A percentile compares a stretch with the other conserved stretches of the same genome.
Conservation (phyloP, 352 stramenopile species). For the Pythium periplocum region DNA sequence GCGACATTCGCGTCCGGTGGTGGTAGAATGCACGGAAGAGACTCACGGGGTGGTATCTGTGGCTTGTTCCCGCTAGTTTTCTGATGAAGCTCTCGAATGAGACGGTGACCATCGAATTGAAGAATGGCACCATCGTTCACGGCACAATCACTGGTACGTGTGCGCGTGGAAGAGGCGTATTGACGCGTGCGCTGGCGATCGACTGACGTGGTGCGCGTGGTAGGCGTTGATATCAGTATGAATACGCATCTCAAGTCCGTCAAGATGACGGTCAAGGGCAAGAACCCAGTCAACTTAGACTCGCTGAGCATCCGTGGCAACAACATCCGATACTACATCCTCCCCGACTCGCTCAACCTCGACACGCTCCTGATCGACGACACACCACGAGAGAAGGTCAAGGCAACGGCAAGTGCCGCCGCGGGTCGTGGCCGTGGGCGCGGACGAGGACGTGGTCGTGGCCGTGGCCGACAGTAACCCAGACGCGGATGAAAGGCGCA, state of each 20-base stretch:
- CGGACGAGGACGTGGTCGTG: constrained; percentile 69
- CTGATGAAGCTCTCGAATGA: constrained; percentile 99
- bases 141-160: constrained; percentile 93
- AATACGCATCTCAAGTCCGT: constrained; percentile 99
- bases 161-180: no score
- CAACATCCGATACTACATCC: constrained; percentile 96
- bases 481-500: background rate
- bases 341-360: constrained; percentile 96
- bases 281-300: constrained; percentile 96
- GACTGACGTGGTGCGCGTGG: background rate
- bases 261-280: constrained; percentile 97
- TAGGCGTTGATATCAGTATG: constrained; percentile 99
- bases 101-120: constrained; percentile 99
- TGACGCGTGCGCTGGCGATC: background rate
- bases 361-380: constrained; percentile 99
- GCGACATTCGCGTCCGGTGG: background rate
- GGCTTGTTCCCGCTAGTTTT: constrained; percentile 59
- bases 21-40: background rate
- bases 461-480: constrained; percentile 39
- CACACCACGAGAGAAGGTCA: constrained; percentile 93
- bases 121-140: constrained; percentile 99
- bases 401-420: constrained; percentile 50
- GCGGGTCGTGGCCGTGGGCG: constrained; percentile 71
- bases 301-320: constrained; percentile 97
- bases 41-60: background rate